phyloP scores from a whole-genome alignment of 1,139 yeast genomes.

The Spathaspora sp. region DNA sequence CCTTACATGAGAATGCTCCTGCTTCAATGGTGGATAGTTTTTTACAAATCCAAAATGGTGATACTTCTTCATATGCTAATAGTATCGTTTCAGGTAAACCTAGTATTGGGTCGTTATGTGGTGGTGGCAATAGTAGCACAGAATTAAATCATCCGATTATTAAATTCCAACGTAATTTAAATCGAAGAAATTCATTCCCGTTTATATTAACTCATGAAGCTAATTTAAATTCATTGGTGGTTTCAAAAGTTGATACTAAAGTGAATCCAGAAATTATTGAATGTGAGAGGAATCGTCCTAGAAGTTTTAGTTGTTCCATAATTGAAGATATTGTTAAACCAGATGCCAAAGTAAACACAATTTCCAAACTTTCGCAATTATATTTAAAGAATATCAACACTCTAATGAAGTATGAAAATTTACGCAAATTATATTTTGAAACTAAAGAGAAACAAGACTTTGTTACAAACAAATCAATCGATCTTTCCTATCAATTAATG shows the following conservation, averaged over 20 bases:
- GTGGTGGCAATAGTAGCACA: constrained; percentile 3
- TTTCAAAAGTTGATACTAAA: constrained; percentile 6
- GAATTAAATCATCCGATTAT: constrained; percentile 10
- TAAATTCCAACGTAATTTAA: constrained; percentile 25
- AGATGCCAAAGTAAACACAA: constrained; percentile 16
- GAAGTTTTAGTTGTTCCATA: constrained; percentile 45
- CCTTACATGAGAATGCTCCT: neutral
- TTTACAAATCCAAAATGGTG: constrained; percentile 20
- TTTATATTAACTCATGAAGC: constrained; percentile 16
- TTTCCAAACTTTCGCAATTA: constrained; percentile 24
- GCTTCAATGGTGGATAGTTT: constrained; percentile 19
- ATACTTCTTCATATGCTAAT: constrained; percentile 9
- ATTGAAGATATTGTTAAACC: constrained; percentile 30
- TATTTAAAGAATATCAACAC: constrained; percentile 24
- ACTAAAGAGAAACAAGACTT: constrained; percentile 3
- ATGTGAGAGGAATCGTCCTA: constrained; percentile 6
- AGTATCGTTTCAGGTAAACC: constrained; percentile 8
- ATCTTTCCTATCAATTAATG: constrained; percentile 26
- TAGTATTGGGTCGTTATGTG: constrained; percentile 1
- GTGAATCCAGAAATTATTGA: constrained; percentile 4
- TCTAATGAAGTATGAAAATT: constrained; percentile 21
- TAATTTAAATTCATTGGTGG: constrained; percentile 27
- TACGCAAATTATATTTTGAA: constrained; percentile 16
- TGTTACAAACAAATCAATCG: constrained; percentile 19
- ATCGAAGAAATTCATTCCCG: constrained; percentile 50